Evolutionary conservation across 2,329 filamentous ascomycete species (phyloP).

Genomic region (Alternaria viburni): DNA sequence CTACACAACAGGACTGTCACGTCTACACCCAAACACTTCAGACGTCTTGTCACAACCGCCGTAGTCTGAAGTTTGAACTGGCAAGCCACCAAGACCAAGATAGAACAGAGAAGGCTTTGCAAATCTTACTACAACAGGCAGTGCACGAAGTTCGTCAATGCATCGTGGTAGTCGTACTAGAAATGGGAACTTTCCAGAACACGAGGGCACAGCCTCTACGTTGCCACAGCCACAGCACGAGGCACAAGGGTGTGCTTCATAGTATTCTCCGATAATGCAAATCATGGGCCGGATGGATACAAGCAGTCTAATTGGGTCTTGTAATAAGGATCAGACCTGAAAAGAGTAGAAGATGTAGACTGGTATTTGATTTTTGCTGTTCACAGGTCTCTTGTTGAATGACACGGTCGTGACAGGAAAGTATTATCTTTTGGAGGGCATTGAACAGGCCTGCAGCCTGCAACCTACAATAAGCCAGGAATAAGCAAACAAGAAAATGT

Average conservation of each 20-base stretch:
- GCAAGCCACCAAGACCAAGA: background rate
- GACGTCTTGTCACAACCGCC: background rate
- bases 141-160: constrained; percentile 2
- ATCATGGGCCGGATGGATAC: constrained; percentile 18
- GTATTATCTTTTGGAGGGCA: background rate
- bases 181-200: constrained; percentile 27
- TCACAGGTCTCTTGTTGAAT: constrained; percentile 36
- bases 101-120: background rate
- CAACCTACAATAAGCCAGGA: background rate
- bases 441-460: background rate
- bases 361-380: constrained; percentile 18
- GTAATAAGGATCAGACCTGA: constrained; percentile 5
- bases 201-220: background rate
- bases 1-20: background rate
- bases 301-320: constrained; percentile 8
- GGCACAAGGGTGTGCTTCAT: constrained; percentile 20
- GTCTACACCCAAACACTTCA: background rate
- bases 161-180: background rate
- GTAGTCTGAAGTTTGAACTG: background rate
- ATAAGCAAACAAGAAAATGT: background rate
- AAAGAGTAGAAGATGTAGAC: constrained; percentile 17
- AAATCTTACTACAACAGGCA: background rate
- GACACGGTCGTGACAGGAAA: constrained; percentile 5
- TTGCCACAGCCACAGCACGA: constrained; percentile 5
- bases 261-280: constrained; percentile 25